These are phyloP conservation scores for Calcarisporium arbuscula DNA, from an alignment of 2,329 filamentous ascomycete species.

Conservation along the genomic window DNA sequence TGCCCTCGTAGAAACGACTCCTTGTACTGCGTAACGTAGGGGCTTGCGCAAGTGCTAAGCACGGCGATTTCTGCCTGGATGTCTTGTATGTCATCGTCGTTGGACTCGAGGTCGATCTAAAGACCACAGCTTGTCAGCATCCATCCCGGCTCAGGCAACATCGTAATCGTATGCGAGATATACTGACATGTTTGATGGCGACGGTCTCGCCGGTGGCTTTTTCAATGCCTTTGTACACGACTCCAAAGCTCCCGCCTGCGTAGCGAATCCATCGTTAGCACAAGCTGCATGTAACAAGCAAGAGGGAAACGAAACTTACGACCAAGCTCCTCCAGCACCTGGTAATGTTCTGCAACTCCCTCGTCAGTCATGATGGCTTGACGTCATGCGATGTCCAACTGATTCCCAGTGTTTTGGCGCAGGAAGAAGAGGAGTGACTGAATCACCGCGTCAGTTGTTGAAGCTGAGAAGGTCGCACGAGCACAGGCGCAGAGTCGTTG, in stretches of 20 bases:
- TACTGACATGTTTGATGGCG: slow-evolving; percentile 87
- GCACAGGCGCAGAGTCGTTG: no score
- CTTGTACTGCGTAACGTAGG: slow-evolving; percentile 93
- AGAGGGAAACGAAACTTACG: slow-evolving; percentile 53
- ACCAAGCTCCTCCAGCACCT: slow-evolving; percentile 92
- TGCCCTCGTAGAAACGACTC: slow-evolving; percentile 92
- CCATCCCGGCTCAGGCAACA: neutral
- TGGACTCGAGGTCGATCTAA: slow-evolving; percentile 96
- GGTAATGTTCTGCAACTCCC: slow-evolving; percentile 77
- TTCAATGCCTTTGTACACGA: slow-evolving; percentile 95
- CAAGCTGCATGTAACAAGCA: neutral
- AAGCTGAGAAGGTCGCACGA: no score
- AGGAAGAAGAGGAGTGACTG: no score
- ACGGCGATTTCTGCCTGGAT: slow-evolving; percentile 97
- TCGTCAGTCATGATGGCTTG: slow-evolving; percentile 47
- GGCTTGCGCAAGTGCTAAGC: slow-evolving; percentile 88
- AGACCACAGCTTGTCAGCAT: slow-evolving; percentile 1
- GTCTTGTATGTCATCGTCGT: slow-evolving; percentile 96
- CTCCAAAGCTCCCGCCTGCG: slow-evolving; percentile 86
- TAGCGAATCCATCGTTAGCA: slow-evolving; percentile 8
- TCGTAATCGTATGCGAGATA: neutral
- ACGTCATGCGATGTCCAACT: slow-evolving; percentile 17
- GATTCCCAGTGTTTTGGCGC: no score
- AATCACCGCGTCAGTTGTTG: no score
- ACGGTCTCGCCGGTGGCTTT: slow-evolving; percentile 85